Evolutionary conservation across 768 basidiomycete species (phyloP).

Genomic region (Hygrophorus pudorinus): DNA sequence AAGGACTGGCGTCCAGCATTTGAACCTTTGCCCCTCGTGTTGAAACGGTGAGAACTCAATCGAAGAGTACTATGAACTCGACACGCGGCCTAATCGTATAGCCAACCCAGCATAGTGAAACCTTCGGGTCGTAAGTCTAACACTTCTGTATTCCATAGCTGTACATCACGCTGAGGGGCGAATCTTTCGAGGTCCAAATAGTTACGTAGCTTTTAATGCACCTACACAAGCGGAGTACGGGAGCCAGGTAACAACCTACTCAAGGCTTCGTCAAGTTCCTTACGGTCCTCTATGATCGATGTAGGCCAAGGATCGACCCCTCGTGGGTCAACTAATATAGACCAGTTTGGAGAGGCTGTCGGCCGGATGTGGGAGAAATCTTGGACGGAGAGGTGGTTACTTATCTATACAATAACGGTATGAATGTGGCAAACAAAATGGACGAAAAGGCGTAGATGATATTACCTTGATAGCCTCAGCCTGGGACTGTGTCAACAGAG

Average conservation of each 20-base stretch:
- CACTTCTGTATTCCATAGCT: no score
- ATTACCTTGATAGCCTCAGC: slow-evolving; percentile 8
- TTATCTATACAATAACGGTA: slow-evolving; percentile 14
- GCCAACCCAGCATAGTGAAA: no score
- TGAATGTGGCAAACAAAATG: background rate
- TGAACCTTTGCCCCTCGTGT: no score
- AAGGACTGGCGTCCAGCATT: no score
- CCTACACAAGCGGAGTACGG: no score
- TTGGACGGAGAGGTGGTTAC: slow-evolving; percentile 44
- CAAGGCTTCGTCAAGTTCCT: slow-evolving; percentile 11
- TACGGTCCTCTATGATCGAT: slow-evolving; percentile 1
- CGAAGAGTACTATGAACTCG: background rate
- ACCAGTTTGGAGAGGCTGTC: slow-evolving; percentile 77
- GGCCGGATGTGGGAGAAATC: slow-evolving; percentile 80
- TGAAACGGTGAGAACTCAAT: no score
- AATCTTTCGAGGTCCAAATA: no score
- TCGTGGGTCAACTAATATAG: slow-evolving; percentile 17
- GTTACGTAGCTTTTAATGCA: no score
- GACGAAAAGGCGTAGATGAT: background rate
- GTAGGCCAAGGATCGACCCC: slow-evolving; percentile 16
- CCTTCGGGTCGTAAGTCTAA: no score
- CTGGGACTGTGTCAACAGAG: slow-evolving; percentile 14
- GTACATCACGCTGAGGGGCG: no score
- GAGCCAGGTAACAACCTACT: background rate
- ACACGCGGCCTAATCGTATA: no score